Evolutionary conservation across 139 green algal species (phyloP), one percentile per base, ranked within the genome.

Genomic region (Ostreobium quekettii): DNA sequence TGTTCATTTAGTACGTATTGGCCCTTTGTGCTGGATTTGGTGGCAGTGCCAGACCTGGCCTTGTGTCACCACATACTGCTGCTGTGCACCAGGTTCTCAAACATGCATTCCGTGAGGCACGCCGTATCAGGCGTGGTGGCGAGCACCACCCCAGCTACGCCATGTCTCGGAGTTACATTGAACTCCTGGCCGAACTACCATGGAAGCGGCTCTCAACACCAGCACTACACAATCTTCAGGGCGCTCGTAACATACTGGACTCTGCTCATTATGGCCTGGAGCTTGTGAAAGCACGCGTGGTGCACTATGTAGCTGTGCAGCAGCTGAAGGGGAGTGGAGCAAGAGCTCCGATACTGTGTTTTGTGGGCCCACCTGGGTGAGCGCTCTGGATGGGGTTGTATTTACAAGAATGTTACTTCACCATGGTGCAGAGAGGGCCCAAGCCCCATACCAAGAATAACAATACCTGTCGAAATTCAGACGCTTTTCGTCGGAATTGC

Each of bases 321-420:
- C 64, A 82, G 60, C 64, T 93, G 59, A 66, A 83, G 56, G 90
- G 92, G 57, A 90, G 91, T 72, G 83, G 66, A 26, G 81, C 74
- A 42, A 47, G 37, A 24, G 67, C 74, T 26, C 78, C 78, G 46
- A 94, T 97, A 53, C 74, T 97, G 59, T 95, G 87, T 75, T 83
- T 97, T 48, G 81, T 91, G 4, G 91, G 92, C 0, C 92, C 92
- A 0, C 92, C 92, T 1, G 92, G 92, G n/a, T n/a, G n/a, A n/a
- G n/a, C n/a, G n/a, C n/a, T n/a, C n/a, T n/a, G n/a, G n/a, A n/a
- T n/a, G n/a, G n/a, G n/a, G n/a, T n/a, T n/a, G n/a, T n/a, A n/a
- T n/a, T n/a, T n/a, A n/a, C n/a, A n/a, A n/a, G n/a, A n/a, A n/a
- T n/a, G n/a, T n/a, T n/a, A n/a, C n/a, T n/a, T n/a, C n/a, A n/a